Conservation (phyloP, 805 yeast species). For the Wickerhamomyces chambardii region DNA sequence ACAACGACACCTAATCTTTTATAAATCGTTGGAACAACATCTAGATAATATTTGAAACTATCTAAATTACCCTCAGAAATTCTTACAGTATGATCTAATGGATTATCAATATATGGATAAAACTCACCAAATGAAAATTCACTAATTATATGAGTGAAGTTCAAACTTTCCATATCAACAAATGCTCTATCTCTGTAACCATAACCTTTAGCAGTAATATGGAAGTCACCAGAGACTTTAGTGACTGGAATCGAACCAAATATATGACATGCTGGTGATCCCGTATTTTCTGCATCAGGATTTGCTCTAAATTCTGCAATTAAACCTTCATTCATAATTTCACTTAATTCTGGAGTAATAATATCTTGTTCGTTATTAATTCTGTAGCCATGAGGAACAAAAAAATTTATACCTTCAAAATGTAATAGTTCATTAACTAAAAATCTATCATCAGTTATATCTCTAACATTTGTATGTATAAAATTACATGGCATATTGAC, state of each 20-base stretch:
- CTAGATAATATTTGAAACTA: conserved; percentile 55
- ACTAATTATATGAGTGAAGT: conserved; percentile 76
- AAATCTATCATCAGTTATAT: conserved; percentile 67
- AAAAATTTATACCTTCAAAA: conserved; percentile 55
- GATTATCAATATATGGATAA: conserved; percentile 79
- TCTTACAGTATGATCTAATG: conserved; percentile 73
- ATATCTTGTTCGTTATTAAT: conserved; percentile 38
- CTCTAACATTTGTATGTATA: conserved; percentile 69
- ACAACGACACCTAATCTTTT: conserved; percentile 60
- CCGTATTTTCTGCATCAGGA: conserved; percentile 30
- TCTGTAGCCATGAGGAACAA: conserved; percentile 39
- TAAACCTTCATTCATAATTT: conserved; percentile 54
- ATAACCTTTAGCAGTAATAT: conserved; percentile 69
- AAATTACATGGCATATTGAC: conserved; percentile 80
- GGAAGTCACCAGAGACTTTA: conserved; percentile 79
- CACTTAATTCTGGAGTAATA: conserved; percentile 55
- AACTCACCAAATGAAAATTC: conserved; percentile 90
- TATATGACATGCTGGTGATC: conserved; percentile 74
- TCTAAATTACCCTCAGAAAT: conserved; percentile 38
- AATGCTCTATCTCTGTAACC: conserved; percentile 46
- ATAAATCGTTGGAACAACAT: conserved; percentile 79
- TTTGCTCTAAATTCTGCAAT: conserved; percentile 53
- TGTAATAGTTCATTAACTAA: conserved; percentile 70
- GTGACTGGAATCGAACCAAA: conserved; percentile 80
- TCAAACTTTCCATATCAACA: conserved; percentile 41